A percentile compares a stretch with the other conserved stretches of the same genome.
These are phyloP conservation scores for Hortiboletus campestris DNA, from an alignment of 768 basidiomycete species.

Conservation along the genomic window DNA sequence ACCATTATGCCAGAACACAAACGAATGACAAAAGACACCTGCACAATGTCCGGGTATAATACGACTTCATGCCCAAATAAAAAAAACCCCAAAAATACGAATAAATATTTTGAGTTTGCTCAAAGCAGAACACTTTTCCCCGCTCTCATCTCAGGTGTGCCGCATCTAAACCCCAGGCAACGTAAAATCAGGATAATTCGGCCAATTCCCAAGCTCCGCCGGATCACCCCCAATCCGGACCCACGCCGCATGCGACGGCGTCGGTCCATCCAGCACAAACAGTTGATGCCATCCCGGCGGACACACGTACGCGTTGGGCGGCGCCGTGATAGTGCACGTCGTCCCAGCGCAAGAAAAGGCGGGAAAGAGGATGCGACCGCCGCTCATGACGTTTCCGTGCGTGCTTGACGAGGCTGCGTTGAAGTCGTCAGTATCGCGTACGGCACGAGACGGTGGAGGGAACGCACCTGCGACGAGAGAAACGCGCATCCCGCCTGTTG, in stretches of 20 bases:
- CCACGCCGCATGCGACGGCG: conserved; percentile 74
- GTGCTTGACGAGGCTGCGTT: conserved; percentile 64
- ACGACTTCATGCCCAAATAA: no score
- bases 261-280: conserved; percentile 74
- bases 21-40: no score
- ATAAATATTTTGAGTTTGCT: no score
- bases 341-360: conserved; percentile 67
- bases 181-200: conserved; percentile 63
- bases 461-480: conserved; percentile 68
- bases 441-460: no score
- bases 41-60: no score
- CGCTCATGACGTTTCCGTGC: conserved; percentile 74
- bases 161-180: conserved; percentile 51
- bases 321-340: conserved; percentile 73
- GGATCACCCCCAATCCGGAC: conserved; percentile 82
- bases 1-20: no score
- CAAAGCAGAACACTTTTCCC: no score
- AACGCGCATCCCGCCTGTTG: conserved; percentile 48
- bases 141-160: no score
- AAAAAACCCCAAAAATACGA: no score
- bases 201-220: conserved; percentile 68
- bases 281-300: conserved; percentile 79
- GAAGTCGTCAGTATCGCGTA: background rate
- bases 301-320: conserved; percentile 62
- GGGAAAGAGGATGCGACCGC: conserved; percentile 69